A percentile compares a stretch with the other conserved stretches of the same genome.
Conservation (phyloP, 192 early-diverging fungal genomes). For the Cetraspora pellucida region DNA sequence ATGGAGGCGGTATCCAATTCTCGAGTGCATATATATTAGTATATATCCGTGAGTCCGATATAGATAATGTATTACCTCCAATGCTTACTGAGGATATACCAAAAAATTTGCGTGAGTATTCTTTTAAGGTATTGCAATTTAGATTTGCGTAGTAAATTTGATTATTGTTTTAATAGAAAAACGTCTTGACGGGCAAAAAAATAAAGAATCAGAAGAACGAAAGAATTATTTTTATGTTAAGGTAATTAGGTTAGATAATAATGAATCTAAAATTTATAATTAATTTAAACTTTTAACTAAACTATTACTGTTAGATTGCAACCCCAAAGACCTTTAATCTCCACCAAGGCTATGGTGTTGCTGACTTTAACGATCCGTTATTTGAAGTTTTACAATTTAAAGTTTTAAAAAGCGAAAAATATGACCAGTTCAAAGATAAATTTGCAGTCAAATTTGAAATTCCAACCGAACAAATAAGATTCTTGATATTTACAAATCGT, state of each 20-base stretch:
- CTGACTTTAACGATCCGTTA: conserved; percentile 64
- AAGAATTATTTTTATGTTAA: conserved; percentile 67
- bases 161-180: conserved; percentile 26
- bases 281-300: background rate
- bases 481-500: conserved; percentile 86
- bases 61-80: conserved; percentile 70
- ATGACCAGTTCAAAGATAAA: conserved; percentile 17
- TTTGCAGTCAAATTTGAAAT: background rate
- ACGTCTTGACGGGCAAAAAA: conserved; percentile 65
- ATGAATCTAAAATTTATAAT: background rate
- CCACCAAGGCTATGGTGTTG: conserved; percentile 87
- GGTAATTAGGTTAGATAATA: conserved; percentile 39
- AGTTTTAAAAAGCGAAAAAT: conserved; percentile 61
- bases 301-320: conserved; percentile 47
- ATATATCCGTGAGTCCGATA: conserved; percentile 83
- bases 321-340: conserved; percentile 66
- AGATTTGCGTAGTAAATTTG: background rate
- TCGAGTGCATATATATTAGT: conserved; percentile 99
- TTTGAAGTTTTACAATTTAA: conserved; percentile 40
- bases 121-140: background rate
- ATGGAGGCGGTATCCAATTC: conserved; percentile 85
- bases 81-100: conserved; percentile 76
- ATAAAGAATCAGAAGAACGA: conserved; percentile 71
- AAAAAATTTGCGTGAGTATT: conserved; percentile 64
- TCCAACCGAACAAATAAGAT: conserved; percentile 55